These are phyloP conservation scores for Grosmannia huntii DNA, from an alignment of 2,329 filamentous ascomycete species.

Conservation along the genomic window DNA sequence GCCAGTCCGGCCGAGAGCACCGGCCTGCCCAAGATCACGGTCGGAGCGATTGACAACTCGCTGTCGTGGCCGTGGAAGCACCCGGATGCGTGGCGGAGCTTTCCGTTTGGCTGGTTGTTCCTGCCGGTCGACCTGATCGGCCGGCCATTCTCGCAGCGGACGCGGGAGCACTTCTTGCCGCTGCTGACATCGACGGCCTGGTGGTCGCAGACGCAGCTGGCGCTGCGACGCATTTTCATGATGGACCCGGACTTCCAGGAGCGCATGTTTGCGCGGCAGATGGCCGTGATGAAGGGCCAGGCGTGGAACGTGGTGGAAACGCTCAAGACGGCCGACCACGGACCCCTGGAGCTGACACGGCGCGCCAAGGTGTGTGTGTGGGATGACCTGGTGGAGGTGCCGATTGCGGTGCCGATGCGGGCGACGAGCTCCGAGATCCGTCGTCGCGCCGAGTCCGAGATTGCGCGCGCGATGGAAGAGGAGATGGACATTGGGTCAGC, in stretches of 20 bases:
- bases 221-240: constrained; percentile 75
- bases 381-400: constrained; percentile 95
- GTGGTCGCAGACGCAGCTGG: constrained; percentile 91
- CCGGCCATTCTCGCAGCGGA: constrained; percentile 88
- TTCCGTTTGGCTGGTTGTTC: constrained; percentile 97
- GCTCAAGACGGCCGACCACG: constrained; percentile 82
- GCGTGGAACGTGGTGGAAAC: constrained; percentile 99
- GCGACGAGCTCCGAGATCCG: constrained; percentile 75
- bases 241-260: constrained; percentile 95
- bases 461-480: constrained; percentile 46
- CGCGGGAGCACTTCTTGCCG: constrained; percentile 88
- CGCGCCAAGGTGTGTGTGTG: constrained; percentile 88
- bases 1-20: constrained; percentile 34
- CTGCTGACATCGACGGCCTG: constrained; percentile 86
- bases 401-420: constrained; percentile 82
- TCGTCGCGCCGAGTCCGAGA: constrained; percentile 30
- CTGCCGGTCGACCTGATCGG: constrained; percentile 92
- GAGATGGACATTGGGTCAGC: constrained; percentile 75
- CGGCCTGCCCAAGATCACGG: constrained; percentile 45
- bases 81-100: constrained; percentile 78
- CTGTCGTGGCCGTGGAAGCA: constrained; percentile 99
- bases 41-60: constrained; percentile 96
- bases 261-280: constrained; percentile 96
- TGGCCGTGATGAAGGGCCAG: constrained; percentile 98
- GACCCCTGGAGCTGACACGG: constrained; percentile 79